A percentile compares a stretch with the other conserved stretches of the same genome.
Evolutionary conservation across 352 stramenopile genomes (phyloP).

Genomic region (Pythium phragmiticola): DNA sequence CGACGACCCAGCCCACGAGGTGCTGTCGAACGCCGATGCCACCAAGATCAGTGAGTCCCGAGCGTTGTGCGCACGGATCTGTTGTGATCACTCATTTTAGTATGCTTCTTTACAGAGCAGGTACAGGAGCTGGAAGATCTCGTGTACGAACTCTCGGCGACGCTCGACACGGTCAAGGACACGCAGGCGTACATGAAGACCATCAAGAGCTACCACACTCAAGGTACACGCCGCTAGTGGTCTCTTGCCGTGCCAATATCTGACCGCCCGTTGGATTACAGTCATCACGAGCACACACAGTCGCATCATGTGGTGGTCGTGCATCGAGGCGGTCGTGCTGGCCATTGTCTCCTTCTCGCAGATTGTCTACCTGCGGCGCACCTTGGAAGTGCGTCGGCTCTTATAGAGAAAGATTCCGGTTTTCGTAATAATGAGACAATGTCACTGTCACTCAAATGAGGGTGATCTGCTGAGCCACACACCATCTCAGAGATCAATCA

Average conservation of each 20-base stretch:
- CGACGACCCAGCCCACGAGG: constrained; percentile 79
- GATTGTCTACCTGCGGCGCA: constrained; percentile 80
- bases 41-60: constrained; percentile 83
- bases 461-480: constrained; percentile 1
- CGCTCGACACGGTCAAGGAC: constrained; percentile 86
- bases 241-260: background rate
- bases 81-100: background rate
- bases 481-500: constrained; percentile 23
- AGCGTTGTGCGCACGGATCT: too few relatives aligned
- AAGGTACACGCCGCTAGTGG: constrained; percentile 34
- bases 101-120: constrained; percentile 52
- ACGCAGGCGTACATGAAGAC: constrained; percentile 86
- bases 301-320: constrained; percentile 81
- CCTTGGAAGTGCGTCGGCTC: constrained; percentile 81
- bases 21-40: constrained; percentile 86
- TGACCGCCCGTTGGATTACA: background rate
- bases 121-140: constrained; percentile 85
- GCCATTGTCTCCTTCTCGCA: constrained; percentile 71
- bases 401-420: constrained; percentile 42
- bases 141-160: constrained; percentile 84
- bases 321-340: constrained; percentile 74
- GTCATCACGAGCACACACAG: constrained; percentile 85
- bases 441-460: constrained; percentile 30
- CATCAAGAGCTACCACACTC: constrained; percentile 76
- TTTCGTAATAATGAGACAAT: constrained; percentile 3